Base-by-base conservation (phyloP, 495 filamentous ascomycete species). In the Lindgomyces ingoldianus region DNA sequence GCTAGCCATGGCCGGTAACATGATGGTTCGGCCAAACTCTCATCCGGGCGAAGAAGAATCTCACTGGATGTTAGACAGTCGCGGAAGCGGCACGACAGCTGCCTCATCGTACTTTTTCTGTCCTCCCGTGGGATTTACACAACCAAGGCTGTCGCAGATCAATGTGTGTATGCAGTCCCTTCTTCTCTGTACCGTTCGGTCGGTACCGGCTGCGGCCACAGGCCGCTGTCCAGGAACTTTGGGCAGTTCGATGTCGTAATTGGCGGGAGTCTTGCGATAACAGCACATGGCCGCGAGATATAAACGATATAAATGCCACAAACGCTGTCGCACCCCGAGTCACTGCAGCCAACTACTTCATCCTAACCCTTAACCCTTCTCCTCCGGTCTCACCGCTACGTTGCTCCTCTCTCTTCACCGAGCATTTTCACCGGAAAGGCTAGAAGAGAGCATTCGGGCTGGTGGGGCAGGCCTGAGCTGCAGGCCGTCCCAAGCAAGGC, bases 381-480 rank as follows among this genome's bases (percentile, higher is more conserved):
- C 41, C 56, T 30, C 33, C 30, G 53, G 29, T 29, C 36, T 53
- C 48, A 54, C 56, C 62, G 55, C 62, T 55, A 54, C 62, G 45
- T 58, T 51, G 62, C 57, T 55, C 29, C 25, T 50, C 29, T 51
- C 46, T 30, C 19, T 6, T 36, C n/a, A 30, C 36, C 4, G 21
- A 44, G n/a, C 27, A 27, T 25, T 48, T 49, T 50, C 45, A 26
- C 57, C 27, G 27, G 44, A 26, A 39, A 27, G 4, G 3, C 11
- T 39, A 9, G 2, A 39, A 25, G 11, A 45, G 12, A 39, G 47
- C 12, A 18, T 19, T 26, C 29, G 27, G 25, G 60, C 54, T 51
- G 62, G 46, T 22, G 62, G 55, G 62, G 54, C 54, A 59, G 24
- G 47, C 9, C 14, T 25, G 36, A 21, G 10, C 22, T 36, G 2